phyloP scores from a whole-genome alignment of 805 yeast species.

The Lachancea kluyveri region DNA sequence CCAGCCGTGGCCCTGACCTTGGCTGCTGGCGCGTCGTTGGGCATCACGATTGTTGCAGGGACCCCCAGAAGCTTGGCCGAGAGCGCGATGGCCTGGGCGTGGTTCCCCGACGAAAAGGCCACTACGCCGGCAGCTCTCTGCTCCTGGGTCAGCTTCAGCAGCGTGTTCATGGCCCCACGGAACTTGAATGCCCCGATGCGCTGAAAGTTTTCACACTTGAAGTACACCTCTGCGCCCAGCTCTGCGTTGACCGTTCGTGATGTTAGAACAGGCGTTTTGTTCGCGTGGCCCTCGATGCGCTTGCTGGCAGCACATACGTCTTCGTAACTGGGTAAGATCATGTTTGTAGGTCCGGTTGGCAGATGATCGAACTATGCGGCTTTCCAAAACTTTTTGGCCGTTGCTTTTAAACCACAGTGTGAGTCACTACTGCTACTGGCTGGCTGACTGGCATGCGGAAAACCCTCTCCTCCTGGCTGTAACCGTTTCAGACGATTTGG shows the following conservation, averaged over 20 bases:
- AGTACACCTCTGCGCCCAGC: conserved; percentile 1
- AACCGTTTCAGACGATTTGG: too few relatives aligned
- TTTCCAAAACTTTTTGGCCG: too few relatives aligned
- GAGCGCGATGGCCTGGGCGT: conserved; percentile 47
- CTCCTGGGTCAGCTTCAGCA: conserved; percentile 36
- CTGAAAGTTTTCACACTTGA: conserved; percentile 3
- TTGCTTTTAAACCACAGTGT: too few relatives aligned
- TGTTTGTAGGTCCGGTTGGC: too few relatives aligned
- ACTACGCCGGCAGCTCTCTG: conserved; percentile 40
- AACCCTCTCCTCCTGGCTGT: too few relatives aligned
- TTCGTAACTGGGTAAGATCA: neutral
- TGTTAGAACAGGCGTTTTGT: conserved; percentile 1
- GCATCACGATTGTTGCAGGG: conserved; percentile 47
- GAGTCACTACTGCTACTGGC: too few relatives aligned
- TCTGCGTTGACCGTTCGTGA: conserved; percentile 1
- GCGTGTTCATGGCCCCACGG: conserved; percentile 47
- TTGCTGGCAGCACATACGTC: neutral
- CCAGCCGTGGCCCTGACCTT: conserved; percentile 41
- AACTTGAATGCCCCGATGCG: conserved; percentile 35
- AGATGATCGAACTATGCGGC: too few relatives aligned
- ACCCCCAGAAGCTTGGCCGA: conserved; percentile 40
- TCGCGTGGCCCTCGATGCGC: neutral
- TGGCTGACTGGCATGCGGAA: too few relatives aligned
- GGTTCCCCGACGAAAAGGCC: conserved; percentile 49
- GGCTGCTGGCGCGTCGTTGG: conserved; percentile 45